phyloP scores from a whole-genome alignment of 805 yeast genomes.

The Spathaspora gorwiae region DNA sequence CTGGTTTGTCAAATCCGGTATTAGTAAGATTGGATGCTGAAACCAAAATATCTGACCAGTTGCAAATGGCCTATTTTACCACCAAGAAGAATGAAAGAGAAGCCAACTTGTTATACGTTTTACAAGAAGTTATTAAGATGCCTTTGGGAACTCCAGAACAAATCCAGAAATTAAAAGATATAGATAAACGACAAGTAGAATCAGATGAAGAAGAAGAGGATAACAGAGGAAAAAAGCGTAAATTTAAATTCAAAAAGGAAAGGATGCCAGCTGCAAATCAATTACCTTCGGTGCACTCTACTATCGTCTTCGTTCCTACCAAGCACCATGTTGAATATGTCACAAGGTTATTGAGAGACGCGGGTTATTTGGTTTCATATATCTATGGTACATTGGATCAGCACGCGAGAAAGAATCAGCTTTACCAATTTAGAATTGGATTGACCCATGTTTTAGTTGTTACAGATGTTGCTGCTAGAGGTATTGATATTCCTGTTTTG shows the following conservation, averaged over 20 bases:
- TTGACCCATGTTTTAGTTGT: slow-evolving; percentile 84
- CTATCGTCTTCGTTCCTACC: slow-evolving; percentile 93
- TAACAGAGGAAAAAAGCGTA: slow-evolving; percentile 29
- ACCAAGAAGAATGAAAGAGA: slow-evolving; percentile 85
- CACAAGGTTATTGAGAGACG: slow-evolving; percentile 59
- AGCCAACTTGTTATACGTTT: slow-evolving; percentile 69
- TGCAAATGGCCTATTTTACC: slow-evolving; percentile 84
- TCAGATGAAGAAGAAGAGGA: slow-evolving; percentile 52
- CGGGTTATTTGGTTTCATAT: slow-evolving; percentile 84
- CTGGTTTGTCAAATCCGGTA: slow-evolving; percentile 89
- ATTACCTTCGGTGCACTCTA: slow-evolving; percentile 78
- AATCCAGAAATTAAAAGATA: slow-evolving; percentile 45
- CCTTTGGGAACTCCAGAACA: slow-evolving; percentile 77
- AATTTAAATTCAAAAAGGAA: slow-evolving; percentile 44
- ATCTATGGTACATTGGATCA: slow-evolving; percentile 95
- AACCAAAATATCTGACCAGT: slow-evolving; percentile 79
- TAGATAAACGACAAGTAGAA: slow-evolving; percentile 46
- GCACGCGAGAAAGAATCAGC: slow-evolving; percentile 85
- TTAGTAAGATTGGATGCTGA: slow-evolving; percentile 92
- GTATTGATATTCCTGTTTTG: slow-evolving; percentile 95
- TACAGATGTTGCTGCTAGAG: slow-evolving; percentile 98
- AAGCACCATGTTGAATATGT: slow-evolving; percentile 96
- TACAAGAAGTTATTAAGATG: slow-evolving; percentile 80
- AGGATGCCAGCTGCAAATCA: slow-evolving; percentile 76
- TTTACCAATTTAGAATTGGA: slow-evolving; percentile 81